Evolutionary conservation across 2,329 filamentous ascomycete species (phyloP), one percentile per base, ranked within the genome.

Genomic region (Beauveria bassiana): DNA sequence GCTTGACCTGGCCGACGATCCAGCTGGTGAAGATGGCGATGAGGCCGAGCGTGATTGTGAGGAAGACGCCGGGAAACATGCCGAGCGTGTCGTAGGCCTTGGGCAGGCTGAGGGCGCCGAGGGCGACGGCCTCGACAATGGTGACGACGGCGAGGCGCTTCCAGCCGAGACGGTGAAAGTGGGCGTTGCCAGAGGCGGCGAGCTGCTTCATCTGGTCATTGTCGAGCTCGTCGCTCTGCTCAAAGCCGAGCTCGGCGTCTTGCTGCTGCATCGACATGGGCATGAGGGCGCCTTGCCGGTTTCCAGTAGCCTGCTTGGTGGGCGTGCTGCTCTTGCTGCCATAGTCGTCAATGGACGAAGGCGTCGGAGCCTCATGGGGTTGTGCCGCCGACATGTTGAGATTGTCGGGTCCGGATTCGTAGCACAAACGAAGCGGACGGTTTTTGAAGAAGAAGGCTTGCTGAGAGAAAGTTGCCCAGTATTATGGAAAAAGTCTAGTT

Each of bases 101-200:
- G 4, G 79, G 79, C 55, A 81, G 72, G 58, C 77, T 77, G 62
- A 81, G 72, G 62, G 74, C 76, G 59, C 79, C 79, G 20, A 81
- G 74, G 8, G 79, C 79, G 64, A 81, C 78, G 60, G 79, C 79
- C 67, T 80, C 78, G 65, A 81, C 79, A 61, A 81, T 78, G 53
- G 79, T 74, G 40, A 81, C 74, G 22, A 81, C 68, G 8, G 77
- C 78, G 28, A 81, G 73, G 8, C 78, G 77, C 69, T 80, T 81
- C 79, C 79, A 81, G 59, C 79, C 79, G 22, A 81, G 74, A 18
- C 75, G 73, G 62, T 78, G 73, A 70, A 81, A 81, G 53, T 77
- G 74, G 8, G 74, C 75, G 54, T 71, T 68, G 56, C 77, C 78
- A 60, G 74, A 67, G 14, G 73, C 72, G 18, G 70, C 72, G 64